Base-by-base conservation (phyloP, 164 flowering plant genomes). In the Saururus chinensis region DNA sequence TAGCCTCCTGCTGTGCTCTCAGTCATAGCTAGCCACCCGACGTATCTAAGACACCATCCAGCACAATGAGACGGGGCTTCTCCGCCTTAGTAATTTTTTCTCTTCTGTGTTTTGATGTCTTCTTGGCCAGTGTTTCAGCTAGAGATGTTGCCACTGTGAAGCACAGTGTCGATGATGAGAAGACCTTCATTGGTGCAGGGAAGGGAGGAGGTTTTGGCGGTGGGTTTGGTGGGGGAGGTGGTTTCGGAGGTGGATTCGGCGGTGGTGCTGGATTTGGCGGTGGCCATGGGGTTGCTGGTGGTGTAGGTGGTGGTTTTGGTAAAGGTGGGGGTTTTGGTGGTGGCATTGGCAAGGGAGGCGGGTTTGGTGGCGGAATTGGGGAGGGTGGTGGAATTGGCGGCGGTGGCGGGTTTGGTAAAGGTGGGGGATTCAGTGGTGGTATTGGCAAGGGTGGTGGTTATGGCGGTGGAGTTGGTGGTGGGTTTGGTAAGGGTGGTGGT, bases 91-190 rank as follows among this genome's bases (percentile, higher is more conserved):
- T 61, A 45, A 21, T 79, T 53, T 37, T 76, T 22, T 64, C 68
- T 51, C 64, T 79, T 74, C 40, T 79, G 25, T 76, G 80, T 51
- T 41, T 76, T 26, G 54, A 70, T 66, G 70, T 62, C 51, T 14
- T 79, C 42, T 69, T 70, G 11, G 68, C 24, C 25, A 70, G 68
- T 66, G 78, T 72, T 55, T 24, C 61, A 56, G 80, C 72, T 0
- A 70, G 71, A 56, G 30, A 71, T 63, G 70, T 66, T 8, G 69
- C 35, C 53, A 63, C 41, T 20, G 42, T 23, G 13, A 67, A 69
- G 52, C 37, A 63, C 17, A 49, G 42, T 5, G 56, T n/a, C 19
- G 79, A 75, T 19, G 77, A 73, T 16, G 72, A 73, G 20, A 49
- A 71, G 67, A 70, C 59, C 68, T 59, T 63, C 16, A 14, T 66